These are phyloP conservation scores for Plasmodium inui DNA, from an alignment of 169 alveolate species.

Conservation along the genomic window DNA sequence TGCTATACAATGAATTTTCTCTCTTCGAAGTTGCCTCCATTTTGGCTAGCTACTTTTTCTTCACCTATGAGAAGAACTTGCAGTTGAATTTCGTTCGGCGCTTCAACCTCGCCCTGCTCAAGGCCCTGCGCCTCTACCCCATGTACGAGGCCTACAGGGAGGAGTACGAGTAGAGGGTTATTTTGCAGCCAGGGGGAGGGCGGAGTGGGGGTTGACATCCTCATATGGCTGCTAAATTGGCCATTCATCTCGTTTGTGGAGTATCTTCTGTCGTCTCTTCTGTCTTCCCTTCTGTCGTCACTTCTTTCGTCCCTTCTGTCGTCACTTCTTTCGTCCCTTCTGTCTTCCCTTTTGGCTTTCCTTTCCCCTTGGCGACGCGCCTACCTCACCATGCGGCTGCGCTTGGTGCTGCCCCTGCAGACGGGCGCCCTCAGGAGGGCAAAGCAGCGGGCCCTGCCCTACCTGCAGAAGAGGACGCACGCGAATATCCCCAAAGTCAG, in stretches of 20 bases:
- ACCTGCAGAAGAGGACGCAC: background rate
- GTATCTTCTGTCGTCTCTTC: background rate
- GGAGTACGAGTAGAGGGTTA: constrained; percentile 46
- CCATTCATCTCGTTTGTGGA: background rate
- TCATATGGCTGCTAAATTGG: background rate
- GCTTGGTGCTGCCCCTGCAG: background rate
- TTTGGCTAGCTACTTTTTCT: constrained; percentile 50
- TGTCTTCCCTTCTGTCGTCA: background rate
- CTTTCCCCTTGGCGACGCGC: too few relatives aligned
- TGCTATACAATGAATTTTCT: constrained; percentile 79
- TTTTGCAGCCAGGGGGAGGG: background rate
- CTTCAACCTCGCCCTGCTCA: constrained; percentile 3
- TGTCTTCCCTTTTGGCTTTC: too few relatives aligned
- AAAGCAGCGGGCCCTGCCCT: background rate
- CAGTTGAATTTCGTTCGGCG: constrained; percentile 17
- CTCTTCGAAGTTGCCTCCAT: constrained; percentile 76
- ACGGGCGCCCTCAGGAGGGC: background rate
- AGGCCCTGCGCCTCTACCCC: constrained; percentile 15
- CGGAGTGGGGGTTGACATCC: too few relatives aligned
- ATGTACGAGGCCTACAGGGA: constrained; percentile 51
- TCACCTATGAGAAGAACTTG: constrained; percentile 38
- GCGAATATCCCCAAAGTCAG: constrained; percentile 18
- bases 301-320: too few relatives aligned
- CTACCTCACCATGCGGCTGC: background rate
- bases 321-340: too few relatives aligned